A percentile compares a stretch with the other conserved stretches of the same genome.
Conservation (phyloP, 345 rosid genomes). For the Bruguiera parviflora region DNA sequence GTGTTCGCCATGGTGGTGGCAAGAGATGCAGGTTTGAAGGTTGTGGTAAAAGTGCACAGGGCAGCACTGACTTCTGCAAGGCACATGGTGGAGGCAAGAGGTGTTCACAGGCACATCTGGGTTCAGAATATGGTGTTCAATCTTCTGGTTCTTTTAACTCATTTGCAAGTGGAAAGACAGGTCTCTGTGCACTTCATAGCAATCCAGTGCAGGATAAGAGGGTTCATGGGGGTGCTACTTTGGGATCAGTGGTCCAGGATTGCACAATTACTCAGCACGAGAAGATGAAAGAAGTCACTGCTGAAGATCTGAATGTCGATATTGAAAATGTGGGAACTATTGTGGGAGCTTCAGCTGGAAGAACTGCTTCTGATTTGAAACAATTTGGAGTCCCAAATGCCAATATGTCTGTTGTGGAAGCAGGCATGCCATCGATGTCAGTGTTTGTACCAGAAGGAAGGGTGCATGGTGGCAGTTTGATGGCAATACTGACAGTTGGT, state of each 20-base stretch:
- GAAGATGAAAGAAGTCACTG: slow-evolving; percentile 46
- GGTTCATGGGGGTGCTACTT: slow-evolving; percentile 71
- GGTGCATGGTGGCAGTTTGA: slow-evolving; percentile 92
- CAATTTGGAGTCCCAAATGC: slow-evolving; percentile 30
- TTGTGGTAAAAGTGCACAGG: slow-evolving; percentile 96
- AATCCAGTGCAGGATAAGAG: slow-evolving; percentile 75
- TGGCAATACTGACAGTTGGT: slow-evolving; percentile 63
- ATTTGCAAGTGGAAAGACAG: slow-evolving; percentile 80
- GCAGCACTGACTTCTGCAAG: slow-evolving; percentile 93
- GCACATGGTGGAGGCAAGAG: slow-evolving; percentile 98
- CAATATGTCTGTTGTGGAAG: slow-evolving; percentile 23
- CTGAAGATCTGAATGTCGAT: slow-evolving; percentile 61
- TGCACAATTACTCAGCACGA: slow-evolving; percentile 40
- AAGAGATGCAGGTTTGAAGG: slow-evolving; percentile 84
- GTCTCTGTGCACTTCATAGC: slow-evolving; percentile 80
- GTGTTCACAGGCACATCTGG: slow-evolving; percentile 87
- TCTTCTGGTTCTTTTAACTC: slow-evolving; percentile 67
- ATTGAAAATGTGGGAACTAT: slow-evolving; percentile 27
- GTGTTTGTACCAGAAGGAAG: slow-evolving; percentile 74
- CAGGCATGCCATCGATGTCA: slow-evolving; percentile 24
- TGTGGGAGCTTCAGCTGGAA: slow-evolving; percentile 31
- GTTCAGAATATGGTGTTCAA: slow-evolving; percentile 57
- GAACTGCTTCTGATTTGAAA: slow-evolving; percentile 34
- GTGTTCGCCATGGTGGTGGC: slow-evolving; percentile 99
- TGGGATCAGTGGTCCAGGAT: slow-evolving; percentile 54